Evolutionary conservation across 2,329 filamentous ascomycete genomes (phyloP).

Genomic region (Colletotrichum sp.): DNA sequence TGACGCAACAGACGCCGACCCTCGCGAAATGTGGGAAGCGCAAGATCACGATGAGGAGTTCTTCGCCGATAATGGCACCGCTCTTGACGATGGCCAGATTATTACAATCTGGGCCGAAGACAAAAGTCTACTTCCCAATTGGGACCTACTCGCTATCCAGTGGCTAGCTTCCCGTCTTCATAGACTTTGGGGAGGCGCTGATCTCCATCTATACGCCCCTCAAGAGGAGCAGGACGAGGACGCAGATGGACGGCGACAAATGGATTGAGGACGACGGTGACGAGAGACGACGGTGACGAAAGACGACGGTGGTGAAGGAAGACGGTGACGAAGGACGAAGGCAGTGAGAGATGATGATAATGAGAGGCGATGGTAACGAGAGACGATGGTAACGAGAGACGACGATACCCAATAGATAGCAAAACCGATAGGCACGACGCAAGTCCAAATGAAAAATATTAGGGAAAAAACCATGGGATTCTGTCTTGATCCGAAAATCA

Average conservation of each 20-base stretch:
- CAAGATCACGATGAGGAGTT: background rate
- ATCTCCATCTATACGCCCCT: background rate
- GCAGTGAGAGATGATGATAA: accelerated
- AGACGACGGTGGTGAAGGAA: too few relatives aligned
- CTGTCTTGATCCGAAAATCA: background rate
- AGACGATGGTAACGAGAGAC: background rate
- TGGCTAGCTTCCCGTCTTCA: background rate
- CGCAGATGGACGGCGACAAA: background rate
- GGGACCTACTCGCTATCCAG: background rate
- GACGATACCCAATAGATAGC: background rate
- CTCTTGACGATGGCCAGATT: background rate
- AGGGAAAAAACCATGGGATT: background rate
- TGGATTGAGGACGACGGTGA: background rate
- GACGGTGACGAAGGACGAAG: background rate
- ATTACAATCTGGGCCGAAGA: background rate
- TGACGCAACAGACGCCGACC: background rate
- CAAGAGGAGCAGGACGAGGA: background rate
- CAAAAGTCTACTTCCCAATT: background rate
- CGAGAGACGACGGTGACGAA: too few relatives aligned
- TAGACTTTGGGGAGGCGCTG: background rate
- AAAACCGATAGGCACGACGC: background rate
- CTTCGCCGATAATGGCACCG: background rate
- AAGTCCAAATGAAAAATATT: background rate
- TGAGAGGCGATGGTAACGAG: too few relatives aligned
- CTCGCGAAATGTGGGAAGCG: background rate